A percentile compares a stretch with the other conserved stretches of the same genome.
phyloP scores from a whole-genome alignment of 2,329 filamentous ascomycete genomes.

The Sporothrix variecibatus region DNA sequence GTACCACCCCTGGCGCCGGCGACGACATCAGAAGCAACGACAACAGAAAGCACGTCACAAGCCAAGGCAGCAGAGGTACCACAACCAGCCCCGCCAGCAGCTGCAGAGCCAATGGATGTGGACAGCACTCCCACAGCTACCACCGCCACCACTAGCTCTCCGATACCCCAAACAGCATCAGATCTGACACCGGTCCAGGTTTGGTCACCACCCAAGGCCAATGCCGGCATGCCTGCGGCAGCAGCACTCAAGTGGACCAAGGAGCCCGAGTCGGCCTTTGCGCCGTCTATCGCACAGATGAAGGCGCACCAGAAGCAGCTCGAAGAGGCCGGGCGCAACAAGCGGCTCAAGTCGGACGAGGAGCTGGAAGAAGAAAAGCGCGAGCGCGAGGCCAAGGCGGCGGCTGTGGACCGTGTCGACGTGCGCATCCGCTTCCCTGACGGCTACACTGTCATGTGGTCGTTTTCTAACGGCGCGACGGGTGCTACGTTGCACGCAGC shows the following conservation, averaged over 20 bases:
- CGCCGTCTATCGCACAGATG: conserved; percentile 73
- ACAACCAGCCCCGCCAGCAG: not conserved
- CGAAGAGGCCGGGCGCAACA: conserved; percentile 65
- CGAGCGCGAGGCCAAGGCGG: conserved; percentile 65
- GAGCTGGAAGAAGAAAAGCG: conserved; percentile 73
- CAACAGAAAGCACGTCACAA: not conserved
- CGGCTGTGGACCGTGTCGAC: conserved; percentile 66
- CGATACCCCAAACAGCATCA: conserved; percentile 5
- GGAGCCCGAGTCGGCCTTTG: conserved; percentile 70
- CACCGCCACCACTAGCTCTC: not conserved
- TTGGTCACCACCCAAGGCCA: conserved; percentile 73
- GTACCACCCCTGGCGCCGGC: not conserved
- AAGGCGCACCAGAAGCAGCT: conserved; percentile 73
- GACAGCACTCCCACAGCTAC: conserved; percentile 19
- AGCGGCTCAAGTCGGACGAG: conserved; percentile 76
- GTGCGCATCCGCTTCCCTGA: conserved; percentile 88
- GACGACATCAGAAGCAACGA: not conserved
- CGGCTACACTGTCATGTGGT: conserved; percentile 73
- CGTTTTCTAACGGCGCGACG: conserved; percentile 68
- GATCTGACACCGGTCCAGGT: conserved; percentile 63
- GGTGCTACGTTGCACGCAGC: conserved; percentile 72
- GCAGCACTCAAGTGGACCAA: conserved; percentile 44
- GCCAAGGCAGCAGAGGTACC: not conserved
- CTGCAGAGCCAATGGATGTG: conserved; percentile 19
- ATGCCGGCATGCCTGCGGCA: conserved; percentile 66